Conservation (phyloP, 768 basidiomycete species). For the Mycena metata region DNA sequence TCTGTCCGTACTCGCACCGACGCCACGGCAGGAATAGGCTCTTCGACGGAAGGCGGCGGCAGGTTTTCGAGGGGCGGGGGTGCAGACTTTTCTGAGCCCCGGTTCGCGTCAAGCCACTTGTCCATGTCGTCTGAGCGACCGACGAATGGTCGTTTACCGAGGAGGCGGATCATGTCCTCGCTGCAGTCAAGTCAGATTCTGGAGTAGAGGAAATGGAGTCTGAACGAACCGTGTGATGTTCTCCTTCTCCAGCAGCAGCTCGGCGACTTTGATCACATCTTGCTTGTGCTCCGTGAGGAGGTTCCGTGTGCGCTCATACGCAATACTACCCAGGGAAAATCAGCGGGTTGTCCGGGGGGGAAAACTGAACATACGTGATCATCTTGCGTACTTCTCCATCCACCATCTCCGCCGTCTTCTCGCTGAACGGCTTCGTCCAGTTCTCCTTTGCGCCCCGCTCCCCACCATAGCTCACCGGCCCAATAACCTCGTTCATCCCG, state of each 20-base stretch:
- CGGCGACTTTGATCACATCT: slow-evolving; percentile 95
- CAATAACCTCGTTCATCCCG: slow-evolving; percentile 96
- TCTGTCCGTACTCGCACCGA: slow-evolving; percentile 16
- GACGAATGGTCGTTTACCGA: slow-evolving; percentile 87
- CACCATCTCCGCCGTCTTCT: slow-evolving; percentile 95
- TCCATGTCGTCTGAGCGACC: slow-evolving; percentile 93
- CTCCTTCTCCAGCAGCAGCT: slow-evolving; percentile 92
- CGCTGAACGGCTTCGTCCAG: slow-evolving; percentile 98
- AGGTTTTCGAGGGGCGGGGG: slow-evolving; percentile 70
- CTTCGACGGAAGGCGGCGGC: slow-evolving; percentile 10
- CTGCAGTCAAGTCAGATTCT: slow-evolving; percentile 52
- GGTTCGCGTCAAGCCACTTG: slow-evolving; percentile 92
- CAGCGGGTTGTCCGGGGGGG: slow-evolving; percentile 10
- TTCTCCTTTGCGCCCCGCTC: slow-evolving; percentile 84
- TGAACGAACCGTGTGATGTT: slow-evolving; percentile 88
- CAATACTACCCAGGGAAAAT: slow-evolving; percentile 58
- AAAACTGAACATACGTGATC: slow-evolving; percentile 71
- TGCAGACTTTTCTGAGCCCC: slow-evolving; percentile 68
- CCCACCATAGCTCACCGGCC: slow-evolving; percentile 97
- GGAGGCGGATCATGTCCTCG: slow-evolving; percentile 88
- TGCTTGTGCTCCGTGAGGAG: slow-evolving; percentile 85
- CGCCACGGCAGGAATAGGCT: slow-evolving; percentile 36
- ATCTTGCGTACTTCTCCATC: slow-evolving; percentile 95
- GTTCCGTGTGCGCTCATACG: slow-evolving; percentile 86
- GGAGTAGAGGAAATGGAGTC: slow-evolving; percentile 2